Base-by-base conservation (phyloP, 2,329 filamentous ascomycete genomes). In the Colletotrichum sublineola region DNA sequence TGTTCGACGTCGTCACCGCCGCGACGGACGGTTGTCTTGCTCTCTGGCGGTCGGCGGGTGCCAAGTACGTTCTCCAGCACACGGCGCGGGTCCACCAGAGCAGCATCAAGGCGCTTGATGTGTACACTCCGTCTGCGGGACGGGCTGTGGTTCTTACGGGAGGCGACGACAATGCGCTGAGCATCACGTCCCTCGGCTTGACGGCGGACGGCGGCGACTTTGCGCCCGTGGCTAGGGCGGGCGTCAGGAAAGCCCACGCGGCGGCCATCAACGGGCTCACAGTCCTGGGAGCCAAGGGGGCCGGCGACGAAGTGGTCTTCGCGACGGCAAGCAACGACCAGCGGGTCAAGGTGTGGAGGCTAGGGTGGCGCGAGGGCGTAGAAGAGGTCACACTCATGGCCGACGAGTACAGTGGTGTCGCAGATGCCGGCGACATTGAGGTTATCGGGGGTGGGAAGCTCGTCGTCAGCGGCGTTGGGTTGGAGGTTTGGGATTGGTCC, bases 91-190 rank as follows among this genome's bases (percentile, higher is more conserved):
- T 96, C 33, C 96, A 98, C 78, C 94, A 97, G 77, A 97, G 89
- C 80, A 91, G 92, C 63, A 89, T 98, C 79, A 97, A 97, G 80
- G 84, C 86, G 29, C 82, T 93, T 3, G 87, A 87, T 72, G 71
- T 90, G 62, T 70, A 40, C 71, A 62, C 38, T 63, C 85, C 18
- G 75, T 77, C 24, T 74, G 78, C 40, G 76, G 75, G n/a, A 75
- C 81, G 63, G 76, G 83, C 75, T 75, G 73, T 93, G 0, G 78
- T 97, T 24, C 80, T 94, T 5, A 95, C 94, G 0, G 94, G 94
- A 36, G 95, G 96, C 31, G 96, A 99, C 77, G 96, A 98, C 80
- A 96, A 96, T 74, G 92, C 92, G 4, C 80, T 98, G 0, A 91
- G 88, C 0, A 77, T 94, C 14, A 88, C 87, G 33, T 80, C 69